Conservation (phyloP, 371 early-diverging fungal genomes). For the Rhizomucor miehei region DNA sequence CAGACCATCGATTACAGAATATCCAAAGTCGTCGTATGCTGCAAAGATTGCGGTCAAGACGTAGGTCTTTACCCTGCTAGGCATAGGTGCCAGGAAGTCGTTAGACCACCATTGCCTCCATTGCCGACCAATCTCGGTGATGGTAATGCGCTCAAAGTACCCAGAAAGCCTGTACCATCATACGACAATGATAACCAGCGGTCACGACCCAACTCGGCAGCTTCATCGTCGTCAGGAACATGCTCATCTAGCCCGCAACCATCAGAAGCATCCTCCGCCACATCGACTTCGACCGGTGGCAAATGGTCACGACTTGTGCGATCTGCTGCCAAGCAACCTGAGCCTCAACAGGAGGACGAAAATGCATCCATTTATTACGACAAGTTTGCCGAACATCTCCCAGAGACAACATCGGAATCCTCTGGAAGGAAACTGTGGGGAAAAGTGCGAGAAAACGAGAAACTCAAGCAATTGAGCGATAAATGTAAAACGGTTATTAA, state of each 20-base stretch:
- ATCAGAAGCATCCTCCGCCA: conserved; percentile 12
- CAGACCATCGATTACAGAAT: conserved; percentile 62
- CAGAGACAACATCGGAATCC: conserved; percentile 13
- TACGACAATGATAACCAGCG: conserved; percentile 8
- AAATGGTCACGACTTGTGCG: conserved; percentile 15
- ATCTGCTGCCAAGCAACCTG: conserved; percentile 6
- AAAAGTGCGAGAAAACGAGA: conserved; percentile 45
- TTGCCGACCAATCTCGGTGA: conserved; percentile 25
- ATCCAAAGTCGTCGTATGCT: conserved; percentile 59
- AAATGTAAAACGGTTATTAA: conserved; percentile 18
- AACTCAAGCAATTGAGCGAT: conserved; percentile 44
- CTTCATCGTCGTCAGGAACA: conserved; percentile 14
- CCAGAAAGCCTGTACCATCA: conserved; percentile 13
- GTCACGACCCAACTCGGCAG: conserved; percentile 13
- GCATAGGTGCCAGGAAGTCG: conserved; percentile 54
- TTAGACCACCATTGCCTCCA: conserved; percentile 46
- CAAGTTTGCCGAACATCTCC: conserved; percentile 40
- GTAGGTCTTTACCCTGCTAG: conserved; percentile 68
- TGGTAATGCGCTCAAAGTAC: conserved; percentile 8
- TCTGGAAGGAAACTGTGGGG: conserved; percentile 45
- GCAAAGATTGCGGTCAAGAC: conserved; percentile 69
- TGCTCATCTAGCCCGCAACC: conserved; percentile 4
- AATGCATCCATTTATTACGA: conserved; percentile 43
- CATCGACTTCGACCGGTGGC: conserved; percentile 8
- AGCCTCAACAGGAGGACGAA: conserved; percentile 15